Evolutionary conservation across 2,329 filamentous ascomycete genomes (phyloP).

Genomic region (Massarina eburnea): DNA sequence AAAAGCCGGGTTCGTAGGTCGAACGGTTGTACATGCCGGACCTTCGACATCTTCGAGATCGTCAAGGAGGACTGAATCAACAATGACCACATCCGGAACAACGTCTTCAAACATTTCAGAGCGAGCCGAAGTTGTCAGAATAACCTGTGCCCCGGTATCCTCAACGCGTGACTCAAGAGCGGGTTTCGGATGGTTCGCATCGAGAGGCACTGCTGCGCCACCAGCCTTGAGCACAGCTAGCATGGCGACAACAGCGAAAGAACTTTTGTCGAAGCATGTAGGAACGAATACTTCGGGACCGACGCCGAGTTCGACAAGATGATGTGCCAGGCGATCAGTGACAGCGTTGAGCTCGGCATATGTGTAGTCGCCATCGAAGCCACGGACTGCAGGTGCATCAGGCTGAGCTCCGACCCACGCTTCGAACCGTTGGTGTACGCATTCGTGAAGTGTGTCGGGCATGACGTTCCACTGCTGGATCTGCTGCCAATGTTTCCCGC

Average conservation of each 20-base stretch:
- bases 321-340: constrained; percentile 29
- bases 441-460: constrained; percentile 32
- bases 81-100: constrained; percentile 42
- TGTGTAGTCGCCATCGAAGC: constrained; percentile 36
- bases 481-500: constrained; percentile 36
- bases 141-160: constrained; percentile 44
- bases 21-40: constrained; percentile 20
- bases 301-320: constrained; percentile 33
- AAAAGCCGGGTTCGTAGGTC: constrained; percentile 30
- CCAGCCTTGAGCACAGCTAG: constrained; percentile 44
- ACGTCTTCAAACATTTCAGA: constrained; percentile 45
- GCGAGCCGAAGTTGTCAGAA: constrained; percentile 42
- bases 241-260: constrained; percentile 40
- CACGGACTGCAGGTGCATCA: constrained; percentile 32
- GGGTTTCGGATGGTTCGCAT: constrained; percentile 36
- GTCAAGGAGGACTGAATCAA: constrained; percentile 37
- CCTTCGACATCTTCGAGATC: constrained; percentile 24
- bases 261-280: constrained; percentile 44
- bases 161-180: constrained; percentile 43
- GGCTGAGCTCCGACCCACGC: constrained; percentile 26
- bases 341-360: constrained; percentile 32
- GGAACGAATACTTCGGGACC: constrained; percentile 37
- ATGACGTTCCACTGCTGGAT: constrained; percentile 35
- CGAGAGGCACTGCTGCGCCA: constrained; percentile 39
- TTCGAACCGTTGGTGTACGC: constrained; percentile 34